Base-by-base conservation (phyloP, 768 basidiomycete genomes). In the Boletus coccyginus region DNA sequence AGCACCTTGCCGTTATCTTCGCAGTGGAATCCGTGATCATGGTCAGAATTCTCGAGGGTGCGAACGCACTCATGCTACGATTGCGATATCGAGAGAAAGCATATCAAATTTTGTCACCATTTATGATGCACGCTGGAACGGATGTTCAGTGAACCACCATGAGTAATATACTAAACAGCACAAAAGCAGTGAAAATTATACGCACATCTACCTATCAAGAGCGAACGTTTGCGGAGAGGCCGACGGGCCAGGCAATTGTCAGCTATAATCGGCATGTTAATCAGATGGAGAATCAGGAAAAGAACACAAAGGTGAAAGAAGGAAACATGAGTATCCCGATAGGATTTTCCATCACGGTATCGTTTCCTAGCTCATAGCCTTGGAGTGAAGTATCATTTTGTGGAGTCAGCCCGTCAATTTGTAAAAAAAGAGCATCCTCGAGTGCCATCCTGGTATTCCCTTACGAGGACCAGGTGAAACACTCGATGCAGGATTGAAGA, bases 201-300 rank as follows among this genome's bases (percentile, higher is more conserved):
- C 48, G 17, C 32, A 29, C 16, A 38, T 21, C 7, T 21, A 17
- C 13, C 35, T 32, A 35, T 50, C 35, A 32, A 17, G 19, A 36
- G 35, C 50, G 35, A 53, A 24, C 27, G 31, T 13, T n/a, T 46
- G 27, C 9, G 19, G 3, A 39, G 35, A 13, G 11, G 14, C 39
- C 12, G n/a, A 33, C 14, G 14, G 8, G 10, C 29, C n/a, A 31
- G 46, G 41, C 16, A 43, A 39, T 46, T 1, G 13, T 47, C 32
- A 13, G 13, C 33, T 9, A 19, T 32, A 42, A 50, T 52, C 33
- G 29, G 45, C 47, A 39, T 24, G 52, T 46, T 32, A 52, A 56
- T 47, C 54, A 40, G 36, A 9, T 29, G 45, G 56, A 45, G 62
- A 55, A 66, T 56, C 59, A 29, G 41, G 38, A 36, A 46, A 31